These are phyloP conservation scores for Komagataea norvegica DNA, from an alignment of 1,139 yeast species.

Conservation along the genomic window DNA sequence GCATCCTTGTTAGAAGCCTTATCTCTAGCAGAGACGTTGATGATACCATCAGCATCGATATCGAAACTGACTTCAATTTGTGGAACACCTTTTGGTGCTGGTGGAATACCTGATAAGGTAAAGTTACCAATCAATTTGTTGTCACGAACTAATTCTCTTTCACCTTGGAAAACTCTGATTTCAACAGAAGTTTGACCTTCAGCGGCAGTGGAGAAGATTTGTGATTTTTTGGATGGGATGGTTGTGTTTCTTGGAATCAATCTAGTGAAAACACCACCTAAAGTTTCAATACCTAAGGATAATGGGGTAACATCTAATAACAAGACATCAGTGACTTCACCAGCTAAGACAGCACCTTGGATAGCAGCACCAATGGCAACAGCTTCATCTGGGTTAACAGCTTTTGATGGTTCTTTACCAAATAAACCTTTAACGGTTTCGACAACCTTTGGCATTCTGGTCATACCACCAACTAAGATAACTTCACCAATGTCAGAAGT, in stretches of 20 bases:
- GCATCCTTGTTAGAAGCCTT: constrained; percentile 98
- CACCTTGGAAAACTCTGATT: constrained; percentile 99
- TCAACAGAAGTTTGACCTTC: constrained; percentile 99
- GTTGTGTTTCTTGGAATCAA: constrained; percentile 97
- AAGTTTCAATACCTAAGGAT: constrained; percentile 96
- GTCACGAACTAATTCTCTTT: constrained; percentile 98
- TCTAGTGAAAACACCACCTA: constrained; percentile 98
- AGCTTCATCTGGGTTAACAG: constrained; percentile 99
- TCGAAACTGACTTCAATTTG: constrained; percentile 98
- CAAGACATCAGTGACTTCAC: constrained; percentile 95
- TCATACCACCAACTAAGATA: constrained; percentile 99
- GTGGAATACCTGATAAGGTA: constrained; percentile 93
- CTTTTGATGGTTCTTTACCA: constrained; percentile 95
- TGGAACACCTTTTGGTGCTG: constrained; percentile 99
- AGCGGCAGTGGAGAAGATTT: constrained; percentile 97
- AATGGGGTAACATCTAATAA: constrained; percentile 96
- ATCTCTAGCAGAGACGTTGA: constrained; percentile 97
- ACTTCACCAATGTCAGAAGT: constrained; percentile 92
- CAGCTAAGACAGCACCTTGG: constrained; percentile 98
- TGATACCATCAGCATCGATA: constrained; percentile 98
- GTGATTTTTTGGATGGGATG: constrained; percentile 95
- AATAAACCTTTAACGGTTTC: constrained; percentile 92
- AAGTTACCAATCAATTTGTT: constrained; percentile 98
- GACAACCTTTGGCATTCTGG: constrained; percentile 99
- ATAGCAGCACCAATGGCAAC: constrained; percentile 99